These are phyloP conservation scores for Halophytophthora batemanensis DNA, from an alignment of 352 stramenopile genomes.

Conservation along the genomic window DNA sequence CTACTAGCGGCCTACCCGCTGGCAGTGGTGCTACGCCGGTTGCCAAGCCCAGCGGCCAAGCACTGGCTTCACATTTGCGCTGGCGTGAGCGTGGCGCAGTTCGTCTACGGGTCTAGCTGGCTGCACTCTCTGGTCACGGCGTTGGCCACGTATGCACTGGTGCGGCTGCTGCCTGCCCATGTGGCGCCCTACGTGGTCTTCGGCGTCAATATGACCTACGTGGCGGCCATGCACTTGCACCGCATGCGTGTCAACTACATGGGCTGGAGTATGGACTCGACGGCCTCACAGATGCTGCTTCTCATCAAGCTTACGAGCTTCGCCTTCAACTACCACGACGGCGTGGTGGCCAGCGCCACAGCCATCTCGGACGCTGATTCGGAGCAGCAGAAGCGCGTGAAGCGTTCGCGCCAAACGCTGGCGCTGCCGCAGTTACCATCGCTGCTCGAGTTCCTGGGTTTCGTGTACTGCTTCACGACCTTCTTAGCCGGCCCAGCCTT, in stretches of 20 bases:
- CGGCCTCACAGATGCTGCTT: conserved; percentile 90
- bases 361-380: conserved; percentile 17
- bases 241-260: conserved; percentile 96
- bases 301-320: conserved; percentile 98
- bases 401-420: conserved; percentile 31
- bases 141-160: conserved; percentile 85
- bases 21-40: conserved; percentile 80
- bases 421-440: conserved; percentile 82
- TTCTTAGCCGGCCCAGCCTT: conserved; percentile 94
- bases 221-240: conserved; percentile 92
- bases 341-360: conserved; percentile 38
- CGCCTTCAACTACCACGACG: conserved; percentile 96
- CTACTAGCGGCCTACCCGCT: conserved; percentile 93
- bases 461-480: conserved; percentile 96
- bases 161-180: conserved; percentile 44
- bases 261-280: conserved; percentile 86
- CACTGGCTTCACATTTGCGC: conserved; percentile 90
- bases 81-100: conserved; percentile 94
- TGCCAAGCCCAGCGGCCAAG: conserved; percentile 83
- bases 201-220: conserved; percentile 91
- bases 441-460: conserved; percentile 95
- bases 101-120: conserved; percentile 90
- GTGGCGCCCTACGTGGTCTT: conserved; percentile 86
- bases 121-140: conserved; percentile 94
- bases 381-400: conserved; percentile 26